Conservation (phyloP, 371 early-diverging fungal species). For the Nosema granulosis region DNA sequence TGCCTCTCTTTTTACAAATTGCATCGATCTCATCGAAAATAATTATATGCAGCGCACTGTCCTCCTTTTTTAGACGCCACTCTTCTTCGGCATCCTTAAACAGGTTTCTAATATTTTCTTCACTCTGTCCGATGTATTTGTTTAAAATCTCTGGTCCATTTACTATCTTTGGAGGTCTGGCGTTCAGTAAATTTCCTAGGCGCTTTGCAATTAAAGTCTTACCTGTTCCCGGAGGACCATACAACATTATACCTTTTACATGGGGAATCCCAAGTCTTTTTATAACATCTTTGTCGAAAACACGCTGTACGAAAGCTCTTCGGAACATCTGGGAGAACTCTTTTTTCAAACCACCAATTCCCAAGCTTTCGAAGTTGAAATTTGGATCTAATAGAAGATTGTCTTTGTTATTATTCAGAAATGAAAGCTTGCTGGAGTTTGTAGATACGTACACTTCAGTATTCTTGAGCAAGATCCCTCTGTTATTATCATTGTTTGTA, state of each 20-base stretch:
- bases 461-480: slow-evolving; percentile 49
- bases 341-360: slow-evolving; percentile 94
- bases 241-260: slow-evolving; percentile 78
- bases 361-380: slow-evolving; percentile 94
- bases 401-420: slow-evolving; percentile 44
- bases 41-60: slow-evolving; percentile 87
- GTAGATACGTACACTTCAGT: slow-evolving; percentile 52
- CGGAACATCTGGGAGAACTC: slow-evolving; percentile 95
- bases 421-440: slow-evolving; percentile 28
- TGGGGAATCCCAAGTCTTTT: slow-evolving; percentile 92
- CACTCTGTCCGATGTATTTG: slow-evolving; percentile 97
- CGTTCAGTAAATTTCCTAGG: slow-evolving; percentile 93
- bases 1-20: slow-evolving; percentile 95
- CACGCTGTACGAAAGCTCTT: slow-evolving; percentile 95
- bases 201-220: slow-evolving; percentile 97
- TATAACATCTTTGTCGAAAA: slow-evolving; percentile 87
- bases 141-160: slow-evolving; percentile 95
- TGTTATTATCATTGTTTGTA: slow-evolving; percentile 12
- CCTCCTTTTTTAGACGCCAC: slow-evolving; percentile 86
- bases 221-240: slow-evolving; percentile 93
- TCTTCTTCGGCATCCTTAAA: slow-evolving; percentile 89
- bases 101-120: slow-evolving; percentile 93
- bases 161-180: slow-evolving; percentile 88
- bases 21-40: slow-evolving; percentile 99
- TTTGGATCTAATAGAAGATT: slow-evolving; percentile 71